Conservation (phyloP, 2,329 filamentous ascomycete genomes). For the Colletotrichum camelliae region DNA sequence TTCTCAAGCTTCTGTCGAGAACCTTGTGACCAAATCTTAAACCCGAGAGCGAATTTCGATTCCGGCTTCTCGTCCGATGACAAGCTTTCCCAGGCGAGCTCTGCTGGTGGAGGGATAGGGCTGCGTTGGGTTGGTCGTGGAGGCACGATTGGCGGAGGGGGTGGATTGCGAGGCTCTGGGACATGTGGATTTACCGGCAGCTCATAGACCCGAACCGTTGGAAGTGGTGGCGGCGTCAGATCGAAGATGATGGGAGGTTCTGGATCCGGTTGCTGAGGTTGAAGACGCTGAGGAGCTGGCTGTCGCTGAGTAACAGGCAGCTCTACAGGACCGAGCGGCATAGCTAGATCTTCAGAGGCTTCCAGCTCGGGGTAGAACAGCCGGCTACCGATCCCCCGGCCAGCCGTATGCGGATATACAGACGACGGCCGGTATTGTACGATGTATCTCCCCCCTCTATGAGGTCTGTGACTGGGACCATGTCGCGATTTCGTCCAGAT, state of each 20-base stretch:
- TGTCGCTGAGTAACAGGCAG: background rate
- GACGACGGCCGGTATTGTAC: background rate
- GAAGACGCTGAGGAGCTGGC: background rate
- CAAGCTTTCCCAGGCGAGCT: background rate
- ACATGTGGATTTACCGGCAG: background rate
- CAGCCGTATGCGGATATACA: background rate
- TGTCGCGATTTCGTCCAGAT: background rate
- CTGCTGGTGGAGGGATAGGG: background rate
- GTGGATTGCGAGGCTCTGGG: background rate
- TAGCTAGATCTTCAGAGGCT: background rate
- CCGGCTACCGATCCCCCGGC: background rate
- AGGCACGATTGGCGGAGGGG: background rate
- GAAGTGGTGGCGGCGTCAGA: background rate
- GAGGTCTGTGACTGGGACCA: background rate
- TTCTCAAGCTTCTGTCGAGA: background rate
- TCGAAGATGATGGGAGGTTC: background rate
- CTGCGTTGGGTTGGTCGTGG: background rate
- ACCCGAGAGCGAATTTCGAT: rapidly evolving
- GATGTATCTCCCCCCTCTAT: background rate
- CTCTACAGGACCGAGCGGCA: background rate
- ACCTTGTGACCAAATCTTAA: background rate
- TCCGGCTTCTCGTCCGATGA: background rate
- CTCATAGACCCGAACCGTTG: background rate
- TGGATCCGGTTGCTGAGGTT: background rate
- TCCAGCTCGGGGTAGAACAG: background rate